Base-by-base conservation (phyloP, 202 grass and related monocot genomes). In the Elaeis oleifera region DNA sequence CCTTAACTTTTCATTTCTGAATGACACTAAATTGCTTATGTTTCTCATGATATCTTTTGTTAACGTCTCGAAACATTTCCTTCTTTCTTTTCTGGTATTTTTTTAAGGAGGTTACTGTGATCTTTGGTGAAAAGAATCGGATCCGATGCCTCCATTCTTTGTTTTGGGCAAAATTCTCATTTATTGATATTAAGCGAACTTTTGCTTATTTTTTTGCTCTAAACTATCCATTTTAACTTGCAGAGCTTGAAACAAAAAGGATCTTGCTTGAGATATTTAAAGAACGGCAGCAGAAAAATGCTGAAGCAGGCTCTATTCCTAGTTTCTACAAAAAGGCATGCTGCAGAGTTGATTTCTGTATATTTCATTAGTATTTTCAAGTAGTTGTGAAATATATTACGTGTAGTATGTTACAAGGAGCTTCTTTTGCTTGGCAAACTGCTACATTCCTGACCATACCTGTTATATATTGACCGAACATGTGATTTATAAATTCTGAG, bases 201-300 rank as follows among this genome's bases (percentile, higher is more conserved):
- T 7, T 51, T 69, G 0, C 0, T 28, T 1, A 19, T 58, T 69
- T 44, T 59, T 59, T 56, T 72, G 51, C 7, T 53, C 51, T 14
- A 36, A 16, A 50, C 44, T n/a, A 11, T 59, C 5, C 16, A 44
- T 44, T 44, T 44, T 44, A 50, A 70, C 22, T 36, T 82, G 63
- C 63, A 97, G 94, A 96, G 76, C 61, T 97, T 60, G 94, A 97
- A 83, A 97, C 88, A 16, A 97, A 97, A 79, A 84, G 88, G 80
- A 97, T 97, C 69, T 78, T 97, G 75, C 77, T 97, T 55, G 94
- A 97, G 51, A 97, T 97, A 60, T 97, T 97, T 65, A 97, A 97
- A 63, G 94, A 97, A 63, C 73, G 94, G 17, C 94, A 97, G 56
- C 82, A 78, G 68, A 92, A 86, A 79, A 91, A 79, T 74, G 79